Base-by-base conservation (phyloP, 345 rosid genomes). In the Eucalyptus cloeziana region DNA sequence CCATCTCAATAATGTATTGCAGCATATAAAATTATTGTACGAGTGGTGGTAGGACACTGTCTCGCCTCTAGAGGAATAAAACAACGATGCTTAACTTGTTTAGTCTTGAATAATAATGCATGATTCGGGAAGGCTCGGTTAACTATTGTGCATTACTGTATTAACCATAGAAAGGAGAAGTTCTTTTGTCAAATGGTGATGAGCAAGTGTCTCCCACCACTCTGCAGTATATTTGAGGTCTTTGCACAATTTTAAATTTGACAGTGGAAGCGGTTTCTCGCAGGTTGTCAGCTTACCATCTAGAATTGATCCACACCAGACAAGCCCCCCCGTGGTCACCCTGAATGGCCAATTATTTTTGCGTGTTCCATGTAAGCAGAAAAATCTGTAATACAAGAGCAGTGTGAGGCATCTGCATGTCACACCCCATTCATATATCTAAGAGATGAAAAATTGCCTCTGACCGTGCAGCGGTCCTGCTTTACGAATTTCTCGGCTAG, bases 311-410 rank as follows among this genome's bases (percentile, higher is more conserved):
- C 94, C 96, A 19, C 95, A 91, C 90, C 94, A 93, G 44, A 94
- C 96, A 81, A 40, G n/a, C 91, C 96, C 25, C 25, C 95, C 97
- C 3, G 93, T 92, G 80, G 97, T 95, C 49, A 94, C 96, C 86
- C 87, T 95, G 88, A 95, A 94, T 49, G 97, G 97, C 14, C 97
- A 93, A 90, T 87, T 95, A 89, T 92, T 92, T 58, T 92, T 94
- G 37, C 93, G 95, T 19, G 95, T 94, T 47, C 95, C 96, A 17
- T 91, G 94, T 62, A 94, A 92, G 92, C 91, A 88, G 52, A 85
- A 90, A 2, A 92, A 89, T 49, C 37, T 40, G 31, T 85, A 89
- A 58, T 37, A 31, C 25, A 30, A 27, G 62, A 69, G 3, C 56
- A 19, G 24, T n/a, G 49, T n/a, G 37, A n/a, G 76, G 76, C 76